phyloP scores from a whole-genome alignment of 257 asterid species.

The Handroanthus guayacan region DNA sequence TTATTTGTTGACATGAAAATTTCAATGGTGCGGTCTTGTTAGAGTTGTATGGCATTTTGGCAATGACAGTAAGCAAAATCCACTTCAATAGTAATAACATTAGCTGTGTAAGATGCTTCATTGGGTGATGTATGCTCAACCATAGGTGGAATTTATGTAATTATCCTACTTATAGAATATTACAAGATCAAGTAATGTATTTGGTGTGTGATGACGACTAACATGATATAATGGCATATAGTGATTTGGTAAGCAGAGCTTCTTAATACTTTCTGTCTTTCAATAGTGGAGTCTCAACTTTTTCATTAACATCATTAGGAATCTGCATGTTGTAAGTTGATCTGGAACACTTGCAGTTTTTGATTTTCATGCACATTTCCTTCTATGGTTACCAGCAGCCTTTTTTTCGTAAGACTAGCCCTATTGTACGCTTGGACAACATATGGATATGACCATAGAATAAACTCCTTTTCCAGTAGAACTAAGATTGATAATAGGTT shows the following conservation, averaged over 20 bases:
- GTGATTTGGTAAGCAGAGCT: background rate
- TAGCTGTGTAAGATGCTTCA: background rate
- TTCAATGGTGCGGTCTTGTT: background rate
- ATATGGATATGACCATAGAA: background rate
- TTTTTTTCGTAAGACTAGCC: background rate
- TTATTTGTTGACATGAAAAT: background rate
- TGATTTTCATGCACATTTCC: background rate
- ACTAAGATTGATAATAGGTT: background rate
- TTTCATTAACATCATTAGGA: background rate
- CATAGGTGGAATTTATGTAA: background rate
- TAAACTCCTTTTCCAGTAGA: background rate
- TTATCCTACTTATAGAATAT: background rate
- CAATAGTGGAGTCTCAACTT: background rate
- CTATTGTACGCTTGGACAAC: background rate
- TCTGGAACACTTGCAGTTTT: background rate
- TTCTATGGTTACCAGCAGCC: background rate
- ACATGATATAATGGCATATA: background rate
- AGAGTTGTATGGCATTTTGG: background rate
- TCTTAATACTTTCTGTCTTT: background rate
- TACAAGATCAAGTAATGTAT: background rate
- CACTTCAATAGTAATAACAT: background rate
- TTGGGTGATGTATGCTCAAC: background rate
- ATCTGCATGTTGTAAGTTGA: background rate
- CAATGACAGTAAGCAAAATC: background rate
- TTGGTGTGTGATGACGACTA: background rate